Conservation (phyloP, 257 asterid genomes). For the Misopates orontium region DNA sequence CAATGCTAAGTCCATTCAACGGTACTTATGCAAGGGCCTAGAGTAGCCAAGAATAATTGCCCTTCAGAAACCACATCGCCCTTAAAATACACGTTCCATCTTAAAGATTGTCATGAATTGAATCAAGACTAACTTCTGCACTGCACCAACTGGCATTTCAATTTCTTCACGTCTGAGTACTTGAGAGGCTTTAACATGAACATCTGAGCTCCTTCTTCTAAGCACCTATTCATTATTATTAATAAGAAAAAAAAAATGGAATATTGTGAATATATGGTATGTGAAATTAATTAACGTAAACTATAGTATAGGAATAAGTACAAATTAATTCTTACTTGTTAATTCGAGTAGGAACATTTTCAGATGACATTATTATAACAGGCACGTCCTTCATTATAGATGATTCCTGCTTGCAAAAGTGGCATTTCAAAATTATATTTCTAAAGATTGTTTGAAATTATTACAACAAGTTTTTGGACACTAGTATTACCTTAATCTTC, state of each 20-base stretch:
- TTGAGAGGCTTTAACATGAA: conserved; percentile 74
- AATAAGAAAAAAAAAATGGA: not conserved
- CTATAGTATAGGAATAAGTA: not conserved
- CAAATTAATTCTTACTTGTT: conserved; percentile 36
- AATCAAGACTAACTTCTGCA: conserved; percentile 20
- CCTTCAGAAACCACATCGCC: no score
- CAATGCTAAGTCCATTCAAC: no score
- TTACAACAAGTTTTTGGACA: not conserved
- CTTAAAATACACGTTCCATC: no score
- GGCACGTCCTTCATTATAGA: conserved; percentile 62
- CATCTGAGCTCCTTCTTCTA: conserved; percentile 71
- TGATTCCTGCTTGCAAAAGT: conserved; percentile 42
- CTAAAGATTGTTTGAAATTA: not conserved
- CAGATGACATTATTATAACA: conserved; percentile 67
- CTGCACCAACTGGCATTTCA: conserved; percentile 47
- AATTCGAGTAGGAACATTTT: conserved; percentile 62
- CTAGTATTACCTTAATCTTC: conserved; percentile 57
- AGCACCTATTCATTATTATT: conserved; percentile 36
- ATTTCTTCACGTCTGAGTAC: conserved; percentile 53
- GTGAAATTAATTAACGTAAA: not conserved
- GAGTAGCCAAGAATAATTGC: conserved; percentile 8
- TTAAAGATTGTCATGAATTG: not conserved
- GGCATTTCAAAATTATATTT: not conserved
- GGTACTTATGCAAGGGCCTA: no score
- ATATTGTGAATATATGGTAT: no score